Evolutionary conservation across 2,329 filamentous ascomycete genomes (phyloP), one percentile per base, ranked within the genome.

Genomic region (Nectriaceae sp.): DNA sequence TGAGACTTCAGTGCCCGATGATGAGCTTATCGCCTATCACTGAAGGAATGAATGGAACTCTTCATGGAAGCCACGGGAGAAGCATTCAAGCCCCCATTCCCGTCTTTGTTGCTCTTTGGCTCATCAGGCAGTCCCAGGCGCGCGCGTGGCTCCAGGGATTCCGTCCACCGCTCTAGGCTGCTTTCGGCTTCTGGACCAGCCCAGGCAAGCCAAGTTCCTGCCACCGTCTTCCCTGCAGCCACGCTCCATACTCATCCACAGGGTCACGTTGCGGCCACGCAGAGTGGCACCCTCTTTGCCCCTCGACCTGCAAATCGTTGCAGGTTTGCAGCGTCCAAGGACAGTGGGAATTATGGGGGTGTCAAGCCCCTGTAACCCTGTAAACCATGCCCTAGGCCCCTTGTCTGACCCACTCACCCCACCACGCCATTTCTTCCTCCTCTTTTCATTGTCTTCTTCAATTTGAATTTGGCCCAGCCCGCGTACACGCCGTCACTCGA

Each of bases 81-180:
- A 36, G 33, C 33, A 36, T 19, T 36, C 13, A 16, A 11, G 6
- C 11, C 8, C 33, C 24, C 6, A 6, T 6, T 13, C 6, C 24
- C 24, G 24, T 6, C 24, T 29, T 29, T 13, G 6, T 29, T 36
- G n/a, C 11, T 19, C 13, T 6, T n/a, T n/a, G 16, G 11, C 33
- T 54, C 50, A 49, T 55, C 46, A 48, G 42, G 44, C 26, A 59
- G 55, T 55, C 53, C 60, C 52, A 57, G 52, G 33, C 8, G 60
- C 57, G 66, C 67, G 66, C 67, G 67, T 70, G 67, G 67, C 66
- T 70, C 47, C 65, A 67, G 65, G 67, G 67, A 68, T 70, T 49
- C 39, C 47, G 33, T 41, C 50, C 52, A 56, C 46, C 42, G 15
- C 24, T 16, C 61, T 65, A 63, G 51, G 42, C 63, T 54, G 29